phyloP scores from a whole-genome alignment of 805 yeast species.

The Suhomyces canberraensis region DNA sequence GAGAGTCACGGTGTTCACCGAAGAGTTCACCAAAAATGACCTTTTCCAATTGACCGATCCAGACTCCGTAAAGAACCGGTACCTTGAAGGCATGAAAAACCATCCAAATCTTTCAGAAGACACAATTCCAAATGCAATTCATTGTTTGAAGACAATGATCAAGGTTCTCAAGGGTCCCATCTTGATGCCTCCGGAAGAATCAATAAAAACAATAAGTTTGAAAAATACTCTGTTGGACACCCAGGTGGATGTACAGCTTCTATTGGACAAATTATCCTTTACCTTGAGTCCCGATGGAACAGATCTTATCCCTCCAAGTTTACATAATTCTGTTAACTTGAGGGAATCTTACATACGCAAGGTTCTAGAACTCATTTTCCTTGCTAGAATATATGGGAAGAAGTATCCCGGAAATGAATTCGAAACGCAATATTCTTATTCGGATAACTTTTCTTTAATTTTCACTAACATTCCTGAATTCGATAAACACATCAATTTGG shows the following conservation, averaged over 20 bases:
- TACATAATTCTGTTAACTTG: constrained; percentile 21
- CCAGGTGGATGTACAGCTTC: constrained; percentile 52
- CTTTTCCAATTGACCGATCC: constrained; percentile 43
- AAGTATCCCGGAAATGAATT: constrained; percentile 15
- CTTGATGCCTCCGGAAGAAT: constrained; percentile 38
- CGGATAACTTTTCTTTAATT: constrained; percentile 31
- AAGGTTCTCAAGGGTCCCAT: constrained; percentile 70
- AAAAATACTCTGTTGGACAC: constrained; percentile 52
- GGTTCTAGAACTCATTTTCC: constrained; percentile 49
- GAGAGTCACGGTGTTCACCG: constrained; percentile 50
- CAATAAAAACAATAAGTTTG: constrained; percentile 53
- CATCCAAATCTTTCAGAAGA: constrained; percentile 27
- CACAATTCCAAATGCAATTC: constrained; percentile 49
- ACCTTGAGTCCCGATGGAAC: constrained; percentile 21
- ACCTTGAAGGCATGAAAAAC: constrained; percentile 27
- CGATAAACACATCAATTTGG: constrained; percentile 32
- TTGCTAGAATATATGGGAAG: constrained; percentile 18
- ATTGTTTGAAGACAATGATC: constrained; percentile 58
- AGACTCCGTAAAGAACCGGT: constrained; percentile 51
- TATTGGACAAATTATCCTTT: constrained; percentile 49
- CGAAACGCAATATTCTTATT: constrained; percentile 25
- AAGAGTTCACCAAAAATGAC: constrained; percentile 50
- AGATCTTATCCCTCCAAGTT: constrained; percentile 49
- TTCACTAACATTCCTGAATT: constrained; percentile 34
- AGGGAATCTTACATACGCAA: constrained; percentile 55